Evolutionary conservation across 2,329 filamentous ascomycete genomes (phyloP).

Genomic region (Trichoderma koningiopsis): DNA sequence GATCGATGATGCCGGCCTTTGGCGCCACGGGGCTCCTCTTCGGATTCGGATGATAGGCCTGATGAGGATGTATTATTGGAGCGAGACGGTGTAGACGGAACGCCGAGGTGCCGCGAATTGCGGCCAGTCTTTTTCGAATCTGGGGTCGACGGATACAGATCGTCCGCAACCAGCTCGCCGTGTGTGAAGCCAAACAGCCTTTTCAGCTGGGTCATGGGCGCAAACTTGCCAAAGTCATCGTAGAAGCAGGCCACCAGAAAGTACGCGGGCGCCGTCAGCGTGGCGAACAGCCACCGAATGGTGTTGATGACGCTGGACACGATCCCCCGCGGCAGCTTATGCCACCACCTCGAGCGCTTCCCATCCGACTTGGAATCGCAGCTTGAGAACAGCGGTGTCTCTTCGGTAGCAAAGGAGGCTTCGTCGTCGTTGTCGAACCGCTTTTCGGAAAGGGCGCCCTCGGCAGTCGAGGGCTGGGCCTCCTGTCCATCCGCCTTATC

Average conservation of each 20-base stretch:
- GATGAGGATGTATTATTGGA: conserved; percentile 57
- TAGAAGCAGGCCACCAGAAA: conserved; percentile 84
- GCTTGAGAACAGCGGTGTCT: conserved; percentile 59
- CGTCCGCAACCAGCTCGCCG: conserved; percentile 46
- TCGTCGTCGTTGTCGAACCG: conserved; percentile 45
- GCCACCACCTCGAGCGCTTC: conserved; percentile 52
- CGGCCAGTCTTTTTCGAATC: conserved; percentile 28
- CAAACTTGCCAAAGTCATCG: conserved; percentile 77
- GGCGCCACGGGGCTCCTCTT: conserved; percentile 51
- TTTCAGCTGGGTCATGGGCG: conserved; percentile 72
- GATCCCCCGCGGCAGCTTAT: conserved; percentile 66
- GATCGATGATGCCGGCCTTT: conserved; percentile 60
- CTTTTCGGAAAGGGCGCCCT: conserved; percentile 42
- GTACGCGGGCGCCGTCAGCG: conserved; percentile 75
- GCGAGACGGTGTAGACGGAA: conserved; percentile 34
- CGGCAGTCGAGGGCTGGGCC: conserved; percentile 37
- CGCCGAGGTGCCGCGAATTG: conserved; percentile 35
- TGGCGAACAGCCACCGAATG: conserved; percentile 75
- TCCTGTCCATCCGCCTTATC: conserved; percentile 42
- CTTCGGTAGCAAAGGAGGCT: conserved; percentile 54
- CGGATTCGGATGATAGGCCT: conserved; percentile 70
- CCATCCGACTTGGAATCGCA: conserved; percentile 40
- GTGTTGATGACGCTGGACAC: conserved; percentile 73
- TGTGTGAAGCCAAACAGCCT: conserved; percentile 59
- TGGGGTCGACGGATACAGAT: conserved; percentile 32